Percentiles rank a stretch among this genome's conserved stretches.
These are phyloP conservation scores for Solanum stenotomum DNA, from an alignment of 257 asterid genomes.

Conservation along the genomic window DNA sequence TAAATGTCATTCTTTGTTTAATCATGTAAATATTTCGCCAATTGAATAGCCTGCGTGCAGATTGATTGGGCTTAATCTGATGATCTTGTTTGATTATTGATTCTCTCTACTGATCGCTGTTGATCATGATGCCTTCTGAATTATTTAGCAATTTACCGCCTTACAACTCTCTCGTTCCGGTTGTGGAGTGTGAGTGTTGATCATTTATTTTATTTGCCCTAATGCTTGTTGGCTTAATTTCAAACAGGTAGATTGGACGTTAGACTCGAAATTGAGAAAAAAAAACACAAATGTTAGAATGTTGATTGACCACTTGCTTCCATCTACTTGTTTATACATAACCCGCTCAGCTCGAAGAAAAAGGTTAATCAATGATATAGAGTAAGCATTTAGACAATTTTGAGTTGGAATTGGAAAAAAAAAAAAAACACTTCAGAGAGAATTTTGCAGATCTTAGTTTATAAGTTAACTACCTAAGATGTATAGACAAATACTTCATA, in stretches of 20 bases:
- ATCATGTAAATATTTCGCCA: slow-evolving; percentile 17
- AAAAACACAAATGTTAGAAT: not conserved
- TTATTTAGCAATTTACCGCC: not conserved
- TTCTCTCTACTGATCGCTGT: not conserved
- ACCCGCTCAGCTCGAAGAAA: not conserved
- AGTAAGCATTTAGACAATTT: not conserved
- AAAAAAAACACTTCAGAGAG: no score
- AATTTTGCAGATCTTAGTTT: not conserved
- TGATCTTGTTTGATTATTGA: not conserved
- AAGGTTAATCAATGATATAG: no score
- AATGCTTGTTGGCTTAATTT: not conserved
- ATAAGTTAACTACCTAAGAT: not conserved
- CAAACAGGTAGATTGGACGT: not conserved
- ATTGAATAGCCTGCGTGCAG: not conserved
- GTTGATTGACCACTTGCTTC: not conserved
- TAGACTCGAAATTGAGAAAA: not conserved
- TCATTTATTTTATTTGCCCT: not conserved
- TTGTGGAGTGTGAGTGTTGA: not conserved
- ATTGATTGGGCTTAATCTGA: not conserved
- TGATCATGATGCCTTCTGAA: not conserved
- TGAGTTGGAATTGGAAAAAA: not conserved
- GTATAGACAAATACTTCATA: not conserved
- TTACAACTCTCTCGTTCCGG: not conserved
- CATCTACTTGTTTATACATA: not conserved
- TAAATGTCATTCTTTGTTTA: slow-evolving; percentile 4